Percentiles rank a stretch among this genome's conserved stretches.
Conservation (phyloP, 2,329 filamentous ascomycete species). For the Trichoderma harzianum region DNA sequence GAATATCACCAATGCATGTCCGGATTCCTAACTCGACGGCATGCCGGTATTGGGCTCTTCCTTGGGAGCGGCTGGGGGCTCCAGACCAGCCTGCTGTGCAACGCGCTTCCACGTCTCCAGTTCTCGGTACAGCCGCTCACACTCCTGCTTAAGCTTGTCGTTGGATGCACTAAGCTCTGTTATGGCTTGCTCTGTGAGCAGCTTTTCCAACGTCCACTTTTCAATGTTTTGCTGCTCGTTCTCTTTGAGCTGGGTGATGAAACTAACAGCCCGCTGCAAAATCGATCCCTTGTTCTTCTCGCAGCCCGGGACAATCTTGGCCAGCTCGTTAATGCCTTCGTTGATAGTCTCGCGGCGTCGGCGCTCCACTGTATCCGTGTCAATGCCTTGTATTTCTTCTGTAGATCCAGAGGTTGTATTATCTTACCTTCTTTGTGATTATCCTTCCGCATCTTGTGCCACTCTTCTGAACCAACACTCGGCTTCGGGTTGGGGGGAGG, state of each 20-base stretch:
- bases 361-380: constrained; percentile 69
- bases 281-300: constrained; percentile 99
- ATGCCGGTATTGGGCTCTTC: constrained; percentile 31
- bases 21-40: constrained; percentile 29
- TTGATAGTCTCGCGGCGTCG: constrained; percentile 97
- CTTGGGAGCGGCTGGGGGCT: constrained; percentile 36
- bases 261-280: constrained; percentile 85
- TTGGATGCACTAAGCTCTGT: constrained; percentile 83
- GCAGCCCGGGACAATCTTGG: constrained; percentile 94
- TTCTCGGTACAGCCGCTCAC: constrained; percentile 73
- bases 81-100: constrained; percentile 57
- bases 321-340: constrained; percentile 95
- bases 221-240: constrained; percentile 93
- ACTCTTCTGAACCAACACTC: constrained; percentile 91
- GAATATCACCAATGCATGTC: constrained; percentile 21
- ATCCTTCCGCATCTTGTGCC: constrained; percentile 95
- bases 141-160: constrained; percentile 80
- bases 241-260: constrained; percentile 91
- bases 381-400: not conserved
- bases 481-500: constrained; percentile 63
- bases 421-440: constrained; percentile 94
- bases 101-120: constrained; percentile 75
- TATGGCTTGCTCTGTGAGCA: constrained; percentile 84
- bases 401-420: not conserved
- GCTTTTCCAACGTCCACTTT: constrained; percentile 89